Base-by-base conservation (phyloP, 768 basidiomycete genomes). In the Sporobolomyces pararoseus region DNA sequence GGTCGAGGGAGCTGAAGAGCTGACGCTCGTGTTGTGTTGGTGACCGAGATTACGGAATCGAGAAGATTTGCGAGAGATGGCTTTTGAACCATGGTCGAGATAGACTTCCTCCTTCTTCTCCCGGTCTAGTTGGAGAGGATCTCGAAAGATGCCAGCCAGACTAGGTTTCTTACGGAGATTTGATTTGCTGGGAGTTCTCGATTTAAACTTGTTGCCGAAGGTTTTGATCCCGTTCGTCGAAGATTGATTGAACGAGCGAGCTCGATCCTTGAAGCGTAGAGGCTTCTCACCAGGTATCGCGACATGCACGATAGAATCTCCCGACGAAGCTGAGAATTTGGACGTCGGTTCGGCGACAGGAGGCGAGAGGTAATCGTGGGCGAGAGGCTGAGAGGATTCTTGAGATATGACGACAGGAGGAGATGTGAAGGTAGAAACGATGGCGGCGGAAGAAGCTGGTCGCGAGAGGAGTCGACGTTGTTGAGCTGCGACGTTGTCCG, bases 241-340 rank as follows among this genome's bases (percentile, higher is more conserved):
- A 7, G 62, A 50, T 27, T 54, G 55, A 25, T 42, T 61, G 34
- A 68, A 31, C 23, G 65, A 49, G 23, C 61, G 32, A 16, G 70
- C 63, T 12, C 66, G 66, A 14, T 60, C 59, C 31, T 54, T 57
- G 17, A 59, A n/a, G 0, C 61, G 29, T 7, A 13, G 19, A 2
- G 44, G 32, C 25, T 29, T 46, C 16, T 27, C 25, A 29, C 39
- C 39, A 42, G 39, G 9, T 42, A 9, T 29, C 19, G 14, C 62
- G 62, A 66, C 31, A 7, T 59, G 50, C 13, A 61, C 35, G 32
- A 62, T 35, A 23, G 66, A 68, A 37, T 65, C 65, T 16, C 50
- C 46, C 16, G 66, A 63, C 14, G 71, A 72, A 19, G 55, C 71
- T 21, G 66, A 68, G 42, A 72, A 72, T 32, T 72, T 72, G 27